phyloP scores from a whole-genome alignment of 352 stramenopile genomes.

The Phytopythium mirpurense region DNA sequence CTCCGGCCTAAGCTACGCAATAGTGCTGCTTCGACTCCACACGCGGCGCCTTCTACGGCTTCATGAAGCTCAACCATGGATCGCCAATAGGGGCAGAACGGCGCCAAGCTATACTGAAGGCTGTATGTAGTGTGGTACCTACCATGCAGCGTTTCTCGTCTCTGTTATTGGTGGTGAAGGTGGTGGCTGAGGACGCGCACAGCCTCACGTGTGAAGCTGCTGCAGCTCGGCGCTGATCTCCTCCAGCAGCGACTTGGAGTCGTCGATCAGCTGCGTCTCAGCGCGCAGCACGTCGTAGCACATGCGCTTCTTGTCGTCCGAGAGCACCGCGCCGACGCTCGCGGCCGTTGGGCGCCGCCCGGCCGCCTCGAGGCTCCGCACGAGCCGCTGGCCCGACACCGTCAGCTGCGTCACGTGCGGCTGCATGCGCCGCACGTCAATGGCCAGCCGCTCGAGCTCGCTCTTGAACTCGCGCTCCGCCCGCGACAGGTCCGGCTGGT shows the following conservation, averaged over 20 bases:
- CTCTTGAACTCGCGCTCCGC: constrained; percentile 68
- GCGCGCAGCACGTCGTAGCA: constrained; percentile 75
- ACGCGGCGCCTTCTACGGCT: too few species aligned
- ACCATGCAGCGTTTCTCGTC: too few species aligned
- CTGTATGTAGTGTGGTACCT: too few species aligned
- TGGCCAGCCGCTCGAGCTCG: constrained; percentile 57
- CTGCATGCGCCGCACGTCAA: constrained; percentile 66
- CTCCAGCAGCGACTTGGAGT: constrained; percentile 63
- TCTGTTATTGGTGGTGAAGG: too few species aligned
- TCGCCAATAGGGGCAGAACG: too few species aligned
- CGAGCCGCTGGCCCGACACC: constrained; percentile 51
- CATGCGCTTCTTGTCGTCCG: constrained; percentile 78
- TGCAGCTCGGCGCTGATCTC: constrained; percentile 56
- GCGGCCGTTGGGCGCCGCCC: too few species aligned
- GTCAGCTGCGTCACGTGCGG: constrained; percentile 67
- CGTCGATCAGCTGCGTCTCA: constrained; percentile 79
- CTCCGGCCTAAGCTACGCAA: too few species aligned
- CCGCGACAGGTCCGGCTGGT: constrained; percentile 68
- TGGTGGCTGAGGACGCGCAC: too few species aligned
- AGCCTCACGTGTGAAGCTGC: constrained; percentile 26
- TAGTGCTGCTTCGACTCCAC: too few species aligned
- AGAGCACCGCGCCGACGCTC: constrained; percentile 19
- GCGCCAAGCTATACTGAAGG: too few species aligned
- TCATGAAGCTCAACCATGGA: too few species aligned
- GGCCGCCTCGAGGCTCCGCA: constrained; percentile 34